Percentiles rank a stretch among this genome's conserved stretches.
Conservation (phyloP, 2,329 filamentous ascomycete genomes). For the Metarhizium guizhouense region DNA sequence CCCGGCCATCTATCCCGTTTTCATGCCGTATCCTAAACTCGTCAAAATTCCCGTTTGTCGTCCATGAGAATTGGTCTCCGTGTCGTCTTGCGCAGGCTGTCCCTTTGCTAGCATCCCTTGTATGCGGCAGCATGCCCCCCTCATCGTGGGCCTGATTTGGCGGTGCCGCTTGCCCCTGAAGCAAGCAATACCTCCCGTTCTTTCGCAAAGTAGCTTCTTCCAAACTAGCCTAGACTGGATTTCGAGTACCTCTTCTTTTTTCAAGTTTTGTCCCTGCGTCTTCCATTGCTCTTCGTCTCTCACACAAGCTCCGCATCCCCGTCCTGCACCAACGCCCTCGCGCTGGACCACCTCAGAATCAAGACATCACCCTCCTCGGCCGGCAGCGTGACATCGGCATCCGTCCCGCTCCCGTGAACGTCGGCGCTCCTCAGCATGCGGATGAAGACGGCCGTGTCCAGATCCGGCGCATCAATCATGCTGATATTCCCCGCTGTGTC, state of each 20-base stretch:
- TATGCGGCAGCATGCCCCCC: no score
- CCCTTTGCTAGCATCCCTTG: no score
- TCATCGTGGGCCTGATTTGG: no score
- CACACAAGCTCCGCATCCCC: constrained; percentile 51
- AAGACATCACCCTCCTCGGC: constrained; percentile 54
- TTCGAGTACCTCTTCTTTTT: no score
- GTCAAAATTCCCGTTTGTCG: not conserved
- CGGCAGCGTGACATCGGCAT: constrained; percentile 51
- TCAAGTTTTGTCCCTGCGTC: no score
- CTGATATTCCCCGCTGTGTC: constrained; percentile 81
- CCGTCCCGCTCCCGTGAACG: constrained; percentile 52
- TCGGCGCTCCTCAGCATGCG: constrained; percentile 55
- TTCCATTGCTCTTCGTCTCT: constrained; percentile 12
- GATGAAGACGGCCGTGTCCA: constrained; percentile 77
- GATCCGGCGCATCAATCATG: constrained; percentile 87
- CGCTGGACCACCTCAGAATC: constrained; percentile 66
- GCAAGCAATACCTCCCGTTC: no score
- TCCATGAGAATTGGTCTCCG: no score
- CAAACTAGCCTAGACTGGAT: no score
- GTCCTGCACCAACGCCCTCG: constrained; percentile 49
- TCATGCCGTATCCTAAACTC: not conserved
- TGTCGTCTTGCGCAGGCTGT: no score
- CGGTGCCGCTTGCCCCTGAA: no score
- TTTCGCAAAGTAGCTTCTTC: no score
- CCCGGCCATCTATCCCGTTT: not conserved